Conservation (phyloP, 2,329 filamentous ascomycete genomes). For the Boeremia lycopersici region DNA sequence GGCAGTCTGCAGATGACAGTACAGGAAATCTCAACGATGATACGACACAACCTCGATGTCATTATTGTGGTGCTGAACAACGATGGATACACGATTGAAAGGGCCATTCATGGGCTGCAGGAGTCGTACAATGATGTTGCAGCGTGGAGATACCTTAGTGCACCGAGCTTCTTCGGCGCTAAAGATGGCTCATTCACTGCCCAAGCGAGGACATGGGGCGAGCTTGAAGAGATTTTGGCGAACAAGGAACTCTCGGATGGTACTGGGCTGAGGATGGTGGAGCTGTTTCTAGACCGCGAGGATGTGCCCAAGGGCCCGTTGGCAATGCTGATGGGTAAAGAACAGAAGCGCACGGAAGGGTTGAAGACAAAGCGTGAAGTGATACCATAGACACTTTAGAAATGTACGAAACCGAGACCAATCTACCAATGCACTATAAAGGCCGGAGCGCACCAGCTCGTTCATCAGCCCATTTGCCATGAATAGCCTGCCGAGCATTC, state of each 20-base stretch:
- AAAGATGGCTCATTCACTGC: constrained; percentile 16
- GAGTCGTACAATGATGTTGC: constrained; percentile 32
- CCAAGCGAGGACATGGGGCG: constrained; percentile 53
- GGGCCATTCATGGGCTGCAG: constrained; percentile 45
- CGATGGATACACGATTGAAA: constrained; percentile 49
- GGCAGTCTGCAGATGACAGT: constrained; percentile 49
- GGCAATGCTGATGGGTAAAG: constrained; percentile 12
- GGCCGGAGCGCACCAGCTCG: constrained; percentile 37
- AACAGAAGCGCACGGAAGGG: constrained; percentile 5
- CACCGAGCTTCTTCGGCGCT: constrained; percentile 28
- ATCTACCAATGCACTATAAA: constrained; percentile 9
- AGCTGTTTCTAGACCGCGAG: constrained; percentile 48
- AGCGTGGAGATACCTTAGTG: constrained; percentile 25
- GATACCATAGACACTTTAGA: constrained; percentile 1
- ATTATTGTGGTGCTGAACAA: constrained; percentile 48
- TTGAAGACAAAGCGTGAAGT: not conserved
- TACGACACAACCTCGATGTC: constrained; percentile 39
- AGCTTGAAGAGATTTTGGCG: constrained; percentile 51
- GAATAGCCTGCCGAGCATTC: constrained; percentile 33
- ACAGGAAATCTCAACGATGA: constrained; percentile 48
- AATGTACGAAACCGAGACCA: too few relatives aligned
- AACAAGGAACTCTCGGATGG: constrained; percentile 47
- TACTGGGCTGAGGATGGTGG: constrained; percentile 50
- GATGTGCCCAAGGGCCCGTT: constrained; percentile 20
- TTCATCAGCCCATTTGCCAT: constrained; percentile 35